These are phyloP conservation scores for Jamesozyma spencerorum DNA, from an alignment of 805 yeast genomes.

Conservation along the genomic window DNA sequence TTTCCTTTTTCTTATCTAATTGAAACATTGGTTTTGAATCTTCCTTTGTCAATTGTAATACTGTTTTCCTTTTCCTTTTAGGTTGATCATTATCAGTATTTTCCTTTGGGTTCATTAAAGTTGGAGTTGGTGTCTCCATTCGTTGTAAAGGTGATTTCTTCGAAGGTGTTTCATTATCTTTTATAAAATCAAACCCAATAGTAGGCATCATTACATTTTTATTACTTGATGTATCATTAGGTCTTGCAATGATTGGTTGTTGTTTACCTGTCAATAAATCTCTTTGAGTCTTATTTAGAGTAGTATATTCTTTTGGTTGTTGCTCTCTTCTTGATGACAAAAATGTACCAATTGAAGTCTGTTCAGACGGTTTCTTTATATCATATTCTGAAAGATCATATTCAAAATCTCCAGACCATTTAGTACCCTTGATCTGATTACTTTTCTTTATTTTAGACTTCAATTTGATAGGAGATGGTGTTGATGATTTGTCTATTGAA, in stretches of 20 bases:
- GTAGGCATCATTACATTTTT: constrained; percentile 19
- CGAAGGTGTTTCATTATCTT: constrained; percentile 16
- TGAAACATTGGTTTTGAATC: too few relatives aligned
- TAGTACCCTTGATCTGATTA: constrained; percentile 10
- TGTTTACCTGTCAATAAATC: constrained; percentile 8
- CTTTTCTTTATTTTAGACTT: background rate
- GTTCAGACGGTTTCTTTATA: constrained; percentile 6
- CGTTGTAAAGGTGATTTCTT: constrained; percentile 4
- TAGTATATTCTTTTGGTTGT: background rate
- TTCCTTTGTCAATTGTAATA: too few relatives aligned
- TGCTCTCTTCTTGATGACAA: background rate
- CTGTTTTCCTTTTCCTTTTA: too few relatives aligned
- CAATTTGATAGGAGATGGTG: constrained; percentile 20
- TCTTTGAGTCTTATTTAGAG: constrained; percentile 12
- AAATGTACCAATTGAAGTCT: background rate
- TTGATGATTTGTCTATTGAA: constrained; percentile 11
- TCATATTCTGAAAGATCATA: constrained; percentile 20
- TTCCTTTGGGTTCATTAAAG: too few relatives aligned
- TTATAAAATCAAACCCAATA: constrained; percentile 27
- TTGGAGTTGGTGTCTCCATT: background rate
- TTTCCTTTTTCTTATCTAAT: too few relatives aligned
- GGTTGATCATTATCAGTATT: too few relatives aligned
- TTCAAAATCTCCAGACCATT: constrained; percentile 26
- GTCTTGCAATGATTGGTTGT: background rate
- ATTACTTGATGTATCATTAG: background rate